Conservation (phyloP, 2,329 filamentous ascomycete genomes). For the Trichophyton benhamiae region DNA sequence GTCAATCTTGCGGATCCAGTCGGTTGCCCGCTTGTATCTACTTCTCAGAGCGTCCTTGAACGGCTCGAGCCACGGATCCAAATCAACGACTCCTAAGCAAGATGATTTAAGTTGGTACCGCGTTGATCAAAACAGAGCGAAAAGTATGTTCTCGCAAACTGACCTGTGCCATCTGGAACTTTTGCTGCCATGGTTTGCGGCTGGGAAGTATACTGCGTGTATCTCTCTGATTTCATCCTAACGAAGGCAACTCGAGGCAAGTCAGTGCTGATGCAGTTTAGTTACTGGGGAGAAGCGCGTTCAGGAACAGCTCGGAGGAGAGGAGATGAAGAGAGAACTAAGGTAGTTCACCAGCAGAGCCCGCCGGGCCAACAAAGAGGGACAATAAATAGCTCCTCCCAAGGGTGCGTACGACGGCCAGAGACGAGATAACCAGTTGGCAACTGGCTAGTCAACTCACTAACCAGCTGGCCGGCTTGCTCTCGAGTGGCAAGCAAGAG, state of each 20-base stretch:
- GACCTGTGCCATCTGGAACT: slow-evolving; percentile 22
- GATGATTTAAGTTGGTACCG: slow-evolving; percentile 12
- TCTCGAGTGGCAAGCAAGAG: not conserved
- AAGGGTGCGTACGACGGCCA: not conserved
- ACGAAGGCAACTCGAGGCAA: no score
- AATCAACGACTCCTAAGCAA: slow-evolving; percentile 55
- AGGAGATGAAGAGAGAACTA: no score
- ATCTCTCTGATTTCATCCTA: not conserved
- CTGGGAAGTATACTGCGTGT: not conserved
- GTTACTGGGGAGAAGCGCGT: no score
- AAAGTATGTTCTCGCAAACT: slow-evolving; percentile 11
- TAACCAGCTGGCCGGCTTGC: not conserved
- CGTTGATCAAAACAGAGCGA: not conserved
- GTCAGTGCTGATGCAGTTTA: no score
- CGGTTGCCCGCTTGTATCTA: slow-evolving; percentile 65
- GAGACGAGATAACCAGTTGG: no score
- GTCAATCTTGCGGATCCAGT: slow-evolving; percentile 77
- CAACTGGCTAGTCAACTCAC: no score
- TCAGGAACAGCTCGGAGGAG: not conserved
- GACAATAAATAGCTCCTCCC: not conserved
- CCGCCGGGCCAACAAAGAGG: not conserved
- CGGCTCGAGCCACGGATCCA: slow-evolving; percentile 82
- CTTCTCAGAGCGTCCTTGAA: slow-evolving; percentile 66
- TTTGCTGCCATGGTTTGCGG: not conserved
- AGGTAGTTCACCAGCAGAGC: not conserved